Conservation (phyloP, 441 rosid genomes). For the Jatropha multifida region DNA sequence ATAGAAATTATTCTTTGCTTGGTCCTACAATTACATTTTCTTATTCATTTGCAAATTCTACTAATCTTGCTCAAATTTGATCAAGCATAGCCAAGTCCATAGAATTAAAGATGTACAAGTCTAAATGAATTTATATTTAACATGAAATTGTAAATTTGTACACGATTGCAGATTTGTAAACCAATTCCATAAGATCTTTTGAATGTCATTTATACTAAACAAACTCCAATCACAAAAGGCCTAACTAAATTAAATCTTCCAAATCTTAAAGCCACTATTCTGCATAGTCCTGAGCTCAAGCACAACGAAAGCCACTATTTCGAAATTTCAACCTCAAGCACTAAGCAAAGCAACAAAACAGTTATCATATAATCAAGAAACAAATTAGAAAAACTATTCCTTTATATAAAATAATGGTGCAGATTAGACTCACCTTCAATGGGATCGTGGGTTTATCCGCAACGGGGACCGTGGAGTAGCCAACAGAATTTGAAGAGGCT, state of each 20-base stretch:
- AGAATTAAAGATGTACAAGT: too few species aligned
- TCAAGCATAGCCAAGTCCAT: too few species aligned
- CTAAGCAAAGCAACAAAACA: background rate
- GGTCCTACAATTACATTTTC: background rate
- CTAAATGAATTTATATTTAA: too few species aligned
- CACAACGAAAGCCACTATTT: background rate
- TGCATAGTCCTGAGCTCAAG: too few species aligned
- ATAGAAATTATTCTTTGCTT: background rate
- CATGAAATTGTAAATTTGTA: too few species aligned
- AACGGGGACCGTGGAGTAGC: constrained; percentile 37
- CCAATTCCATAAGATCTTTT: too few species aligned
- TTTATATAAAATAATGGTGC: background rate
- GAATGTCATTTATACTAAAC: too few species aligned
- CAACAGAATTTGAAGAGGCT: constrained; percentile 55
- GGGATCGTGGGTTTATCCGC: constrained; percentile 36
- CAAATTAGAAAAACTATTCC: background rate
- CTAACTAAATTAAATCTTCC: background rate
- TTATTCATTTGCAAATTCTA: background rate
- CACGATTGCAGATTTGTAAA: too few species aligned
- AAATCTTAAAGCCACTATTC: too few species aligned
- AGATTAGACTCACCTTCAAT: constrained; percentile 40
- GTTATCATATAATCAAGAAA: background rate
- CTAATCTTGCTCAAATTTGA: too few species aligned
- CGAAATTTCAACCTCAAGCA: background rate
- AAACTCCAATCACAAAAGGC: background rate